phyloP scores from a whole-genome alignment of 768 basidiomycete species.

The Sporobolomyces phaffii region DNA sequence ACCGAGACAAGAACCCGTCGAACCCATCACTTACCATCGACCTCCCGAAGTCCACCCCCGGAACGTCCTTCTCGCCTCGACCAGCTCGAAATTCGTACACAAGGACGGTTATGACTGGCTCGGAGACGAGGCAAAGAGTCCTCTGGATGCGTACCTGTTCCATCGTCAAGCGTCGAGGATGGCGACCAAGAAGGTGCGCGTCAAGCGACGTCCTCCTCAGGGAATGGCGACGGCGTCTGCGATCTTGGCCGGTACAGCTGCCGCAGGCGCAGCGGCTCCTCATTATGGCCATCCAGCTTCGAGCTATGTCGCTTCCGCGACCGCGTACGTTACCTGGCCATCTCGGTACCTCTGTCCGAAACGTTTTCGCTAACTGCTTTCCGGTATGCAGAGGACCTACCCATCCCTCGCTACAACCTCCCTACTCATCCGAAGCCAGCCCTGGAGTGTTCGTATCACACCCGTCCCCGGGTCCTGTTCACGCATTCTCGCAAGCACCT shows the following conservation, averaged over 20 bases:
- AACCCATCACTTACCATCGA: constrained; percentile 30
- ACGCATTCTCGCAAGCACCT: not conserved
- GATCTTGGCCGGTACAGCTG: not conserved
- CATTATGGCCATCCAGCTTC: too few relatives aligned
- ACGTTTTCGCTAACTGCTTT: too few relatives aligned
- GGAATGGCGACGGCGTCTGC: not conserved
- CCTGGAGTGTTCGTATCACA: not conserved
- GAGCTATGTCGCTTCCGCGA: too few relatives aligned
- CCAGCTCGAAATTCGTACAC: rapidly evolving
- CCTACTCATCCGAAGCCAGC: too few relatives aligned
- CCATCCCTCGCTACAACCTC: too few relatives aligned
- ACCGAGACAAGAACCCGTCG: not conserved
- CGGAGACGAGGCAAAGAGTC: constrained; percentile 1
- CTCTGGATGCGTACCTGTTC: constrained; percentile 25
- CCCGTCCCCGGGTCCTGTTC: not conserved
- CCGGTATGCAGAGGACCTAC: too few relatives aligned
- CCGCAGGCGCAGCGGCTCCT: not conserved
- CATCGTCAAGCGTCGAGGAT: not conserved
- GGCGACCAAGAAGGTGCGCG: not conserved
- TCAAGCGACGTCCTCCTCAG: not conserved
- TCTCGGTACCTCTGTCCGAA: too few relatives aligned
- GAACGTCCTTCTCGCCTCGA: not conserved
- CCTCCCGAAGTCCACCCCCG: constrained; percentile 12
- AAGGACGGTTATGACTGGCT: constrained; percentile 25
- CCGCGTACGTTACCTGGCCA: too few relatives aligned